A percentile compares a stretch with the other conserved stretches of the same genome.
Conservation (phyloP, 106 monocot species). For the Amphibolis antarctica region DNA sequence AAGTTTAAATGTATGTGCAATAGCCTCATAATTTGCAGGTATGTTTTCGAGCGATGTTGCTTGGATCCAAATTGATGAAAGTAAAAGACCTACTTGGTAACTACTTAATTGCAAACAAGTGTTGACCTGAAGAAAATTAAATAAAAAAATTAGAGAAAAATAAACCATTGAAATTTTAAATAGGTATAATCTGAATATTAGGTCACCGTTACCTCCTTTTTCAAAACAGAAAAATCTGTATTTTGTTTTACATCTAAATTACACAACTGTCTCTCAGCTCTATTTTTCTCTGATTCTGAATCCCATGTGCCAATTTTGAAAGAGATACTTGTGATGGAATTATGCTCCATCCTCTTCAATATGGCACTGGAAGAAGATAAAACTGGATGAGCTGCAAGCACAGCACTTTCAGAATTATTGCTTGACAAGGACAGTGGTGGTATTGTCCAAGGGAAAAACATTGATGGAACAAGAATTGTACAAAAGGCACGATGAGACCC, state of each 20-base stretch:
- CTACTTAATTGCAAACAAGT: slow-evolving; percentile 59
- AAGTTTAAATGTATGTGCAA: slow-evolving; percentile 65
- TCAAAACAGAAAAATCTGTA: slow-evolving; percentile 12
- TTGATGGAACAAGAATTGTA: slow-evolving; percentile 46
- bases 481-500: slow-evolving; percentile 73
- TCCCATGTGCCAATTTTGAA: slow-evolving; percentile 6
- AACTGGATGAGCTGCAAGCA: slow-evolving; percentile 39
- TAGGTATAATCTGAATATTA: not conserved
- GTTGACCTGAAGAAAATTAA: slow-evolving; percentile 27
- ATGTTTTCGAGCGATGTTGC: slow-evolving; percentile 54
- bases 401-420: slow-evolving; percentile 21
- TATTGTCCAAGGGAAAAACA: slow-evolving; percentile 46
- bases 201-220: slow-evolving; percentile 28
- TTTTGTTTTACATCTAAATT: slow-evolving; percentile 3
- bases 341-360: slow-evolving; percentile 12
- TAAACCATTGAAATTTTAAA: not conserved
- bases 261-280: not conserved
- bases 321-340: slow-evolving; percentile 1
- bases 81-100: slow-evolving; percentile 68
- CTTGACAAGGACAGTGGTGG: slow-evolving; percentile 19
- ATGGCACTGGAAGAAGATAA: slow-evolving; percentile 35
- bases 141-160: not conserved
- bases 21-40: slow-evolving; percentile 75
- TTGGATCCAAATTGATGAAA: slow-evolving; percentile 83
- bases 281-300: slow-evolving; percentile 11